phyloP scores from a whole-genome alignment of 2,329 filamentous ascomycete genomes.

The Xylariaceae sp. region DNA sequence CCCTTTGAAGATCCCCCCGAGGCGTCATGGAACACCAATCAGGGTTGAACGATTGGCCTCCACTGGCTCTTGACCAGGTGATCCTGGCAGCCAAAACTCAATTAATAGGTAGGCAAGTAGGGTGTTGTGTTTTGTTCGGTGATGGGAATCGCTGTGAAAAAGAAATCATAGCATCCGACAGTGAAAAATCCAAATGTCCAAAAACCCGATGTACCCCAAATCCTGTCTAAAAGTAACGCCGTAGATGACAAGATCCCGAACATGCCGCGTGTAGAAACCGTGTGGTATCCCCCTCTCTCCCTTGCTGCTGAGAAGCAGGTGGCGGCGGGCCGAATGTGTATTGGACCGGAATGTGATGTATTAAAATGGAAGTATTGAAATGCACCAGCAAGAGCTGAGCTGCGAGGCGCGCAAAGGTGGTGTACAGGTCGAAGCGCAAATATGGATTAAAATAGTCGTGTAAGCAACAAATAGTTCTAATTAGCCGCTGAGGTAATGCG shows the following conservation, averaged over 20 bases:
- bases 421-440: constrained; percentile 36
- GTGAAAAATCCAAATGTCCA: constrained; percentile 16
- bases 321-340: constrained; percentile 28
- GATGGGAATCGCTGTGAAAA: constrained; percentile 16
- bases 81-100: no score
- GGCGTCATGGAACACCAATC: constrained; percentile 1
- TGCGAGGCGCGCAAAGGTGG: constrained; percentile 30
- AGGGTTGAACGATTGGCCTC: constrained; percentile 13
- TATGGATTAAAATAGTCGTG: constrained; percentile 27
- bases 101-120: no score
- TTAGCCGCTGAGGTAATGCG: constrained; percentile 12
- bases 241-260: constrained; percentile 20
- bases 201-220: constrained; percentile 19
- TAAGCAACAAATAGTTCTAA: constrained; percentile 17
- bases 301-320: constrained; percentile 26
- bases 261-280: constrained; percentile 21
- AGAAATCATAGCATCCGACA: constrained; percentile 14
- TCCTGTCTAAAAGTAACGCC: constrained; percentile 34
- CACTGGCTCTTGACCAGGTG: neutral
- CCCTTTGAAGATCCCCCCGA: neutral
- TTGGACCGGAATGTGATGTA: constrained; percentile 30
- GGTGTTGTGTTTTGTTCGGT: no score
- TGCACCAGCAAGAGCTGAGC: constrained; percentile 26
- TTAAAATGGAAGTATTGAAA: constrained; percentile 37
- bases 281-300: constrained; percentile 21